A percentile compares a stretch with the other conserved stretches of the same genome.
Conservation (phyloP, 129 eudicot species). For the Apium graveolens region DNA sequence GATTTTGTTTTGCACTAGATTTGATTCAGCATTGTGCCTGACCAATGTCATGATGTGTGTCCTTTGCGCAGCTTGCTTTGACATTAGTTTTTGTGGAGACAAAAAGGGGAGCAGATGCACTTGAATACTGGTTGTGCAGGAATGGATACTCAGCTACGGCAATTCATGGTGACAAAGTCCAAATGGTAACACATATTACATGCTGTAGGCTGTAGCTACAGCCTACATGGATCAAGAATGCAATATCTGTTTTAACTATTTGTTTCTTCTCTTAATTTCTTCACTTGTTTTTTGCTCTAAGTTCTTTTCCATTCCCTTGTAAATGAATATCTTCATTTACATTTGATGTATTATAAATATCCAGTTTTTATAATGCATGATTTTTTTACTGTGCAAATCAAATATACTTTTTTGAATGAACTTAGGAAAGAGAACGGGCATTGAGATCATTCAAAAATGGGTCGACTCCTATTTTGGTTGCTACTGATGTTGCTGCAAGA, state of each 20-base stretch:
- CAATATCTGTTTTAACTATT: background rate
- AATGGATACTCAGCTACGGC: conserved; percentile 54
- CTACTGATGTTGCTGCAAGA: conserved; percentile 74
- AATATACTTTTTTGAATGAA: background rate
- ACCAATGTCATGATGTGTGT: background rate
- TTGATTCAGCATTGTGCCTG: background rate
- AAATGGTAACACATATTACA: conserved; percentile 47
- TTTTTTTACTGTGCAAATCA: background rate
- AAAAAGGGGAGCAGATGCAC: conserved; percentile 51
- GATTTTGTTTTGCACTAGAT: background rate
- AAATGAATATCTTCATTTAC: background rate
- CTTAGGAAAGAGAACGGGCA: conserved; percentile 58
- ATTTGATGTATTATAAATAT: background rate
- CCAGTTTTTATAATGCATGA: background rate
- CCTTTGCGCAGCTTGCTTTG: conserved; percentile 38
- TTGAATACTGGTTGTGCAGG: conserved; percentile 44
- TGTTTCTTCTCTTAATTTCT: background rate
- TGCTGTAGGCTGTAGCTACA: too few relatives aligned
- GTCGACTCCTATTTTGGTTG: conserved; percentile 51
- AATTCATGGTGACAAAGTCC: conserved; percentile 81
- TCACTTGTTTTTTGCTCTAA: background rate
- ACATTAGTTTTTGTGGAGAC: conserved; percentile 72
- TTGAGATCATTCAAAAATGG: conserved; percentile 45
- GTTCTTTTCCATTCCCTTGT: background rate
- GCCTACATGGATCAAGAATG: too few relatives aligned